phyloP scores from a whole-genome alignment of 352 stramenopile species.

The Pythium aristosporum region DNA sequence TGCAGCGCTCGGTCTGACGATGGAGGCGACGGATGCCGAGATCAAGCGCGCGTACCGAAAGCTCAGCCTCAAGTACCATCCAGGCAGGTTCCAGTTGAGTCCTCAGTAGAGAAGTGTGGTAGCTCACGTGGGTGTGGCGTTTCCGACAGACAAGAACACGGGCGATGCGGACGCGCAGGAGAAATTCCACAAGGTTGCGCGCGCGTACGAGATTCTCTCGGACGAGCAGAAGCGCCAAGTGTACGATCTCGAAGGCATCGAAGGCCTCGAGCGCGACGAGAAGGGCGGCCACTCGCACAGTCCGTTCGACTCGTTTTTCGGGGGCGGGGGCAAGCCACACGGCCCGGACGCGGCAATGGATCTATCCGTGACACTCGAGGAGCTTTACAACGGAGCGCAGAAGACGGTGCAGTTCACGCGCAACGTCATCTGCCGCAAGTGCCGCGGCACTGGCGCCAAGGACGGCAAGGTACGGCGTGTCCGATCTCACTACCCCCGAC shows the following conservation, averaged over 20 bases:
- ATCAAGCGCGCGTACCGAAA: conserved; percentile 96
- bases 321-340: conserved; percentile 64
- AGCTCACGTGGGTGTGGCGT: background rate
- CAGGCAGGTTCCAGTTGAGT: conserved; percentile 78
- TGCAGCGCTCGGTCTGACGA: conserved; percentile 66
- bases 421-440: conserved; percentile 87
- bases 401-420: conserved; percentile 68
- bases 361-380: conserved; percentile 77
- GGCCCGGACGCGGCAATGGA: conserved; percentile 76
- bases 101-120: too few species aligned
- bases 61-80: conserved; percentile 95
- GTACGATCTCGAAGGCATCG: conserved; percentile 92
- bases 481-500: background rate
- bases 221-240: conserved; percentile 88
- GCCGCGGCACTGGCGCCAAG: conserved; percentile 77
- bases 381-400: conserved; percentile 82
- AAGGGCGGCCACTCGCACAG: conserved; percentile 49
- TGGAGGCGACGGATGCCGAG: conserved; percentile 84
- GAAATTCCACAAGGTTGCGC: conserved; percentile 89
- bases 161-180: conserved; percentile 74
- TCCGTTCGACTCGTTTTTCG: conserved; percentile 82
- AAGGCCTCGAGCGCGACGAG: conserved; percentile 78
- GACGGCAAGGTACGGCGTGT: conserved; percentile 54
- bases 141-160: conserved; percentile 74
- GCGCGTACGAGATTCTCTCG: conserved; percentile 91